Base-by-base conservation (phyloP, 1,139 yeast genomes). In the Geotrichum bryndzae region DNA sequence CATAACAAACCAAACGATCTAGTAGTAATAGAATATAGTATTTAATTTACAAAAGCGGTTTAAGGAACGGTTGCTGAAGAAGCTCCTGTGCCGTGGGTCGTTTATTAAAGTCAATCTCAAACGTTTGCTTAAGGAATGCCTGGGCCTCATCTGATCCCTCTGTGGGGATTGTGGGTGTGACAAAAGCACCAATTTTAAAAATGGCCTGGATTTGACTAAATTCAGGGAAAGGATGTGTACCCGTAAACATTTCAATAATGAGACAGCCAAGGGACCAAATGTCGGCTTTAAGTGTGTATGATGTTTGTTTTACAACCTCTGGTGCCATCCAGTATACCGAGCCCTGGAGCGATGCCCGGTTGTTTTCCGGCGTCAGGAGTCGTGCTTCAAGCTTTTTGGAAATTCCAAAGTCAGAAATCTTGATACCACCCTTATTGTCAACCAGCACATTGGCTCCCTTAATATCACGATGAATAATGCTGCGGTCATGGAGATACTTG, bases 291-390 rank as follows among this genome's bases (percentile, higher is more conserved):
- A 88, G 84, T 4, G 97, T 91, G 63, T 90, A 89, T 0, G 94
- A 89, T 0, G 90, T 86, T 71, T 91, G 97, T 70, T 90, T 89
- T 15, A 91, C 97, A 15, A 92, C 97, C 72, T 92, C 98, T 0
- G 98, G 98, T 0, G 97, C 97, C 98, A 92, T 92, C 98, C 98
- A 92, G 71, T 87, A 92, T 0, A 91, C 96, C 6, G 96, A 89
- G 0, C 98, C 98, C 75, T 91, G 97, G 56, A 92, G 74, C 0
- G 97, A 90, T 0, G 91, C 94, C 56, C 97, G 80, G 68, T 89
- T 85, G 31, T 81, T 78, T 64, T 66, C 70, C 67, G 63, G 73
- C 8, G 53, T 25, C 23, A 41, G 18, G 27, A 50, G 64, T 48
- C 73, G 68, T 8, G 77, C 69, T 58, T 80, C 81, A n/a, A 85